Base-by-base conservation (phyloP, 768 basidiomycete genomes). In the Naganishia antarctica region DNA sequence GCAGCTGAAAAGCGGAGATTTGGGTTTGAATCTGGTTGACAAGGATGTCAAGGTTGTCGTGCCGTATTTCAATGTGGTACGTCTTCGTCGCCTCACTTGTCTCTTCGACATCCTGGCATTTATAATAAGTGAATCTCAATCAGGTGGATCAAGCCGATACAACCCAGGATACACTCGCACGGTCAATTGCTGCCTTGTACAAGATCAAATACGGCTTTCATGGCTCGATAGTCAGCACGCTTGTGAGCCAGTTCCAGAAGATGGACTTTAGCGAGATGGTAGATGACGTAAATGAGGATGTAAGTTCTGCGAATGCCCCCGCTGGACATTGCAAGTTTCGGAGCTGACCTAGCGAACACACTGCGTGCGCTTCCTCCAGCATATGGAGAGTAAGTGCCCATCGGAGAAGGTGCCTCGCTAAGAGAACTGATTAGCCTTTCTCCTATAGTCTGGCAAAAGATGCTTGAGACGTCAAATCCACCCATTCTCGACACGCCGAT, bases 211-310 rank as follows among this genome's bases (percentile, higher is more conserved):
- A 71, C 68, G 75, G 75, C 26, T 76, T 76, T 53, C 63, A 74
- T 37, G 71, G 67, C 53, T 64, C 68, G 21, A 66, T 74, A 0
- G 60, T 74, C 7, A 70, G 72, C 3, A 69, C 58, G 13, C 62
- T 76, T 25, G 70, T 76, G n/a, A 66, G 72, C 48, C 70, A 72
- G 29, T 76, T 76, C 53, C 71, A 73, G n/a, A 74, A 72, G 63
- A 68, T 70, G 49, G 75, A 76, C 63, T 76, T 76, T 60, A 41
- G 66, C 1, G 72, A 74, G 29, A 71, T 74, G 69, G 64, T 76
- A 8, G 75, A 76, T 43, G 73, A 76, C 61, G 73, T 74, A 48
- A 76, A 76, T 63, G 75, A 76, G 63, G 69, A 67, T 70, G 74
- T 76, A 31, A 68, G 73, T 69, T 4, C 9, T 3, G 18, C 41